phyloP scores from a whole-genome alignment of 2,329 filamentous ascomycete genomes.

The Ophiostoma triangulosporum region DNA sequence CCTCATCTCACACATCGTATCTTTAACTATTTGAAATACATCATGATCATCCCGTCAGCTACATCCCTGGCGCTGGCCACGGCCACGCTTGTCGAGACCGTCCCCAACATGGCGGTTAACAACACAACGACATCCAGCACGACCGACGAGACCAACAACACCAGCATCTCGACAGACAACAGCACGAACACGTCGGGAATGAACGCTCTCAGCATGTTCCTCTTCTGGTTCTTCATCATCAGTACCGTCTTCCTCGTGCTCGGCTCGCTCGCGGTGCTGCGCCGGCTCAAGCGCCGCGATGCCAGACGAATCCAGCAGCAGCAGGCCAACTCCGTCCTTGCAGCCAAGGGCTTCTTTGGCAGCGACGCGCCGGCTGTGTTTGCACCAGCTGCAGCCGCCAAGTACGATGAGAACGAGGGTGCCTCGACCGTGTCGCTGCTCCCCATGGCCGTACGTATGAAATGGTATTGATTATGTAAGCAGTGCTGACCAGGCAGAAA shows the following conservation, averaged over 20 bases:
- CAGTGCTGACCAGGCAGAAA: neutral
- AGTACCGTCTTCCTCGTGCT: conserved; percentile 7
- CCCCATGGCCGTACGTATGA: neutral
- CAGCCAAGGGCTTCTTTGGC: neutral
- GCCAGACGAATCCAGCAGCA: neutral
- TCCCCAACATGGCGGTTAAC: neutral
- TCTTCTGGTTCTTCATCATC: conserved; percentile 14
- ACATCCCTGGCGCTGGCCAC: neutral
- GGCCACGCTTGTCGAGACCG: neutral
- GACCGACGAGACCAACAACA: neutral
- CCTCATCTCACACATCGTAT: too few relatives aligned
- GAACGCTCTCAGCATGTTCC: conserved; percentile 11
- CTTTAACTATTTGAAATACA: too few relatives aligned
- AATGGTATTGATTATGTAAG: neutral
- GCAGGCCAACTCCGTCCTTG: neutral
- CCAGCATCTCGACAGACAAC: conserved; percentile 1
- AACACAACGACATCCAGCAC: neutral
- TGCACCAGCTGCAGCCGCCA: neutral
- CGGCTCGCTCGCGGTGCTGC: conserved; percentile 5
- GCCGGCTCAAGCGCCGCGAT: conserved; percentile 8
- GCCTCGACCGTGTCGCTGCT: neutral
- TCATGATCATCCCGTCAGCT: neutral
- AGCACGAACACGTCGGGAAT: conserved; percentile 1
- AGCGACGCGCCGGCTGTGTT: too few relatives aligned
- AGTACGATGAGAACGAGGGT: neutral